Evolutionary conservation across 2,329 filamentous ascomycete genomes (phyloP).

Genomic region (Cladophialophora bantiana): DNA sequence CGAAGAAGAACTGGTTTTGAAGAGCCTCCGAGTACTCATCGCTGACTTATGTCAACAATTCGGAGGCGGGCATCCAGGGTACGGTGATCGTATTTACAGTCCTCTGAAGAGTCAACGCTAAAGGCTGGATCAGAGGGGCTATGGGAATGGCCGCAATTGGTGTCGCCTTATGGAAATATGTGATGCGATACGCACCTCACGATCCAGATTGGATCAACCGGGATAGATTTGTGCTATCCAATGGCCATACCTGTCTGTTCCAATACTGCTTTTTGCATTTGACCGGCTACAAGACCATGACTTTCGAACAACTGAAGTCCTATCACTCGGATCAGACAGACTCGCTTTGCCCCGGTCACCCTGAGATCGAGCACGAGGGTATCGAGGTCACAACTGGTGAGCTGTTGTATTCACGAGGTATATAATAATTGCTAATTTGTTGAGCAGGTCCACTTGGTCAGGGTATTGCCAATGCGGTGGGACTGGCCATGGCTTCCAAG

Average conservation of each 20-base stretch:
- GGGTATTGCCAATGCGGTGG: slow-evolving; percentile 66
- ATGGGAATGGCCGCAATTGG: slow-evolving; percentile 70
- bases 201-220: slow-evolving; percentile 66
- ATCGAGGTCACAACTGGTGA: slow-evolving; percentile 62
- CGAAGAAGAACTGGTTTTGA: slow-evolving; percentile 60
- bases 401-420: not conserved
- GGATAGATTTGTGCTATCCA: slow-evolving; percentile 69
- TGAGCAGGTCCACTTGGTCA: slow-evolving; percentile 61
- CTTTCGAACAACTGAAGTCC: slow-evolving; percentile 63
- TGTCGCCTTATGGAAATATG: slow-evolving; percentile 67
- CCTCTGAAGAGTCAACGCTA: not conserved
- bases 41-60: slow-evolving; percentile 75
- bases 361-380: slow-evolving; percentile 60
- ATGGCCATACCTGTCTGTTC: slow-evolving; percentile 64
- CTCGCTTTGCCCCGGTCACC: slow-evolving; percentile 61
- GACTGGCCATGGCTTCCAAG: slow-evolving; percentile 64
- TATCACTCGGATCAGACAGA: slow-evolving; percentile 60
- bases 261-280: slow-evolving; percentile 63
- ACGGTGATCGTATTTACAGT: slow-evolving; percentile 39
- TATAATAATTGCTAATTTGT: not conserved
- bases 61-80: slow-evolving; percentile 73
- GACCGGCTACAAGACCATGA: slow-evolving; percentile 62
- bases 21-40: slow-evolving; percentile 68
- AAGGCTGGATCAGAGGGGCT: slow-evolving; percentile 51
- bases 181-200: slow-evolving; percentile 66